Base-by-base conservation (phyloP, 768 basidiomycete species). In the Lentinula boryana region DNA sequence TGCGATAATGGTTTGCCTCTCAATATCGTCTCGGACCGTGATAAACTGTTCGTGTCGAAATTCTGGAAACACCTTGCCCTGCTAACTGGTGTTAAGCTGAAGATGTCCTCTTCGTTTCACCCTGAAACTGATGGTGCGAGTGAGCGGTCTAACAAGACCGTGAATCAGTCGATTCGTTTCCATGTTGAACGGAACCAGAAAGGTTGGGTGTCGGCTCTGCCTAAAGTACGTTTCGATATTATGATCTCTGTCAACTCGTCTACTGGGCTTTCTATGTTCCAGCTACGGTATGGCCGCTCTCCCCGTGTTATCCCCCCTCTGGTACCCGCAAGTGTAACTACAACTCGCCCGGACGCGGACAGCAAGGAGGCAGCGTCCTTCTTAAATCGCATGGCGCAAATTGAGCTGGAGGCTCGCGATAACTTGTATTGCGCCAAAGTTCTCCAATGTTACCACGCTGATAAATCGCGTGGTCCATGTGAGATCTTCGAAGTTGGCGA, bases 41-140 rank as follows among this genome's bases (percentile, higher is more conserved):
- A 23, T 23, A 23, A 23, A 23, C 23, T 23, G 23, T 23, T 23
- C 23, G 23, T 23, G 23, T 23, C 23, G 23, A 23, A 23, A 23
- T 23, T 23, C 23, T 23, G 23, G 23, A 23, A 23, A 3, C 23
- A 23, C 23, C 23, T 23, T 23, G 23, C 23, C 23, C 23, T 23
- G 23, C 23, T 23, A 23, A 23, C 23, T 23, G 23, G 23, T 23
- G 23, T 23, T 23, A 23, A 23, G 23, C 51, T 73, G 0, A 64
- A 66, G 10, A 64, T 77, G 59, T 75, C 73, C 0, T 70, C 72
- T 0, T 57, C 74, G 0, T 75, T 67, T 51, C 76, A 77, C 31
- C 74, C 74, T 0, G 67, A 78, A 48, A 75, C 72, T 0, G 70
- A 77, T 44, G 69, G 73, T 1, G 32, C 65, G 0, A 72, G 66